These are phyloP conservation scores for Mortierella sp. DNA, from an alignment of 371 early-diverging fungal species.

Conservation along the genomic window DNA sequence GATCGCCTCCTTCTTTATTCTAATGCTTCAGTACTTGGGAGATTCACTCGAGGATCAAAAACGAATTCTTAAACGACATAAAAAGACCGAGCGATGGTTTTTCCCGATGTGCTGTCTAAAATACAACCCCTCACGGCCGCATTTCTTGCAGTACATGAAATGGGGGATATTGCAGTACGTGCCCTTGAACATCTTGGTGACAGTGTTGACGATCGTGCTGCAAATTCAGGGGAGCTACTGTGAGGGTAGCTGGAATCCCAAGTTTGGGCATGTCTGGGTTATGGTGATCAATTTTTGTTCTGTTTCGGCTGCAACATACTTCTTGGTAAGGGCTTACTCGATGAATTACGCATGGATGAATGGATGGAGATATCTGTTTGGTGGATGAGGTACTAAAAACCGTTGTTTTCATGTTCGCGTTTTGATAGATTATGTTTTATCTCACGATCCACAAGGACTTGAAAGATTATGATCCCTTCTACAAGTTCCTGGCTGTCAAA, in stretches of 20 bases:
- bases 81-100: conserved; percentile 64
- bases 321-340: conserved; percentile 52
- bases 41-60: conserved; percentile 59
- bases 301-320: conserved; percentile 54
- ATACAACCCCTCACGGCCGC: conserved; percentile 72
- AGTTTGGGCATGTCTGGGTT: conserved; percentile 60
- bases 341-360: neutral
- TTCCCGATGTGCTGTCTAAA: conserved; percentile 71
- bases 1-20: conserved; percentile 68
- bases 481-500: conserved; percentile 58
- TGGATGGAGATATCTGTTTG: neutral
- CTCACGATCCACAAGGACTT: conserved; percentile 61
- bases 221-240: conserved; percentile 36
- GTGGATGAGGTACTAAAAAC: neutral
- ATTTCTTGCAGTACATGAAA: conserved; percentile 68
- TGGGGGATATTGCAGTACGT: conserved; percentile 77
- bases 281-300: conserved; percentile 48
- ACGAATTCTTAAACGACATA: conserved; percentile 39
- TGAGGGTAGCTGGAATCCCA: conserved; percentile 52
- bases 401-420: too few species aligned
- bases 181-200: conserved; percentile 66
- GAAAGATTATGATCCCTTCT: conserved; percentile 50
- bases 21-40: conserved; percentile 74
- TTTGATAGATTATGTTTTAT: conserved; percentile 65
- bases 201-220: conserved; percentile 50